Evolutionary conservation across 192 early-diverging fungal species (phyloP).

Genomic region (Chytriomyces sp.): DNA sequence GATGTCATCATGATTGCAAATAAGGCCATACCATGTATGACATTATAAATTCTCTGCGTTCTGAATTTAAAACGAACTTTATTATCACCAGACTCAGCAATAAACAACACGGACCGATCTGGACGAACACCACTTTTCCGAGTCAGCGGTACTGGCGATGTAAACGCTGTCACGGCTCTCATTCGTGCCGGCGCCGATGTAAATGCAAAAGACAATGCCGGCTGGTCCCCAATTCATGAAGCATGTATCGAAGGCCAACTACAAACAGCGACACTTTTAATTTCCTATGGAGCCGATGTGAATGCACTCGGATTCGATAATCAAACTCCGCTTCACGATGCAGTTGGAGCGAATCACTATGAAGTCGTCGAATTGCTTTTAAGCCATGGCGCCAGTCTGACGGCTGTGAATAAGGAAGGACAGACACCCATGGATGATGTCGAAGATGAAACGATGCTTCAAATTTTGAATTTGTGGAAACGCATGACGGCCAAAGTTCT

Average conservation of each 20-base stretch:
- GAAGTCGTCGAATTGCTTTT: slow-evolving; percentile 58
- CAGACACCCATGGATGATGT: slow-evolving; percentile 52
- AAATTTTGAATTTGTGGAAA: slow-evolving; percentile 50
- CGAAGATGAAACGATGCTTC: slow-evolving; percentile 37
- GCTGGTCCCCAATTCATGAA: slow-evolving; percentile 64
- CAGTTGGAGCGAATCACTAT: slow-evolving; percentile 49
- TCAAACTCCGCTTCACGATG: slow-evolving; percentile 70
- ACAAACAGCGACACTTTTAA: slow-evolving; percentile 47
- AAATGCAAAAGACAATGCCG: slow-evolving; percentile 59
- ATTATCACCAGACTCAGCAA: slow-evolving; percentile 28
- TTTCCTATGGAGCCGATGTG: slow-evolving; percentile 58
- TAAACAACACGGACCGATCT: slow-evolving; percentile 49
- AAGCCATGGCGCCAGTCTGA: slow-evolving; percentile 51
- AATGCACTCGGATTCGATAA: slow-evolving; percentile 52
- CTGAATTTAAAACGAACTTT: background rate
- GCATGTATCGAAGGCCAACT: slow-evolving; percentile 55
- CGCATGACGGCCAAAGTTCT: slow-evolving; percentile 43
- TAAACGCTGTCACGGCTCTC: slow-evolving; percentile 42
- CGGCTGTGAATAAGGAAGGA: slow-evolving; percentile 49
- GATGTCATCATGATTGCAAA: slow-evolving; percentile 36
- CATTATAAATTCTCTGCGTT: background rate
- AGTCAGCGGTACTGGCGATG: slow-evolving; percentile 48
- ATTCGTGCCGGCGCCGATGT: slow-evolving; percentile 58
- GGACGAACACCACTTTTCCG: slow-evolving; percentile 58
- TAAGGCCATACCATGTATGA: slow-evolving; percentile 26